A percentile compares a stretch with the other conserved stretches of the same genome.
Evolutionary conservation across 2,329 filamentous ascomycete genomes (phyloP).

Genomic region (Magnaporthiopsis poae): DNA sequence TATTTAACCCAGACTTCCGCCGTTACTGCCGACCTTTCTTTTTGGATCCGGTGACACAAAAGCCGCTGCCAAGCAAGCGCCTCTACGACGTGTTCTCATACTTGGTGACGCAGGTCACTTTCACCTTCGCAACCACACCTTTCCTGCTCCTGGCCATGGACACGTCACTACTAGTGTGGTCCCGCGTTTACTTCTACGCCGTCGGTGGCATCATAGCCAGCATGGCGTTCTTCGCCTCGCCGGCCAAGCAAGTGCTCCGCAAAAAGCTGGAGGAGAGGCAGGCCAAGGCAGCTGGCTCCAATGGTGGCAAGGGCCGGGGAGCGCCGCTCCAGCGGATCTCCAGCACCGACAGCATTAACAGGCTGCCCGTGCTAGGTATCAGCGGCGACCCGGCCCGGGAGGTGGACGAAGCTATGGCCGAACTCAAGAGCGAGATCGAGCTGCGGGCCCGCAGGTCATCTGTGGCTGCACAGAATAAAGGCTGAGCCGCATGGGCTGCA

Average conservation of each 20-base stretch:
- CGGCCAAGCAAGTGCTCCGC: constrained; percentile 54
- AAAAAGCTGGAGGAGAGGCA: constrained; percentile 50
- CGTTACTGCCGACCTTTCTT: constrained; percentile 89
- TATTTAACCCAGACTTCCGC: constrained; percentile 58
- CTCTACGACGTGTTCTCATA: constrained; percentile 62
- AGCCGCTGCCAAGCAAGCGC: constrained; percentile 60
- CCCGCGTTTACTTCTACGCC: constrained; percentile 79
- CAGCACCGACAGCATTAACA: constrained; percentile 47
- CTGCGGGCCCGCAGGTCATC: constrained; percentile 2
- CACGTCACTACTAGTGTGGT: constrained; percentile 67
- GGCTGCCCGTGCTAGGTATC: constrained; percentile 63
- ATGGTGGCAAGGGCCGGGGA: constrained; percentile 11
- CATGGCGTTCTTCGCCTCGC: constrained; percentile 70
- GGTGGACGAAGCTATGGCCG: constrained; percentile 65
- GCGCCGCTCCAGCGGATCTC: constrained; percentile 32
- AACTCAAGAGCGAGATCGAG: constrained; percentile 66
- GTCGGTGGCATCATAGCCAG: constrained; percentile 56
- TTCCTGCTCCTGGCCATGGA: constrained; percentile 73
- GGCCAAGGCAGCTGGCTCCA: constrained; percentile 24
- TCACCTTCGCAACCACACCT: constrained; percentile 73
- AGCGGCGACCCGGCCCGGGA: constrained; percentile 67
- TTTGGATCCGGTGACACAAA: constrained; percentile 63
- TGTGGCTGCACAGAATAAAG: not conserved
- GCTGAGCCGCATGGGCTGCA: not conserved
- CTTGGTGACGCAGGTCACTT: constrained; percentile 23